phyloP scores from a whole-genome alignment of 129 eudicot species.

The Lactuca saligna region DNA sequence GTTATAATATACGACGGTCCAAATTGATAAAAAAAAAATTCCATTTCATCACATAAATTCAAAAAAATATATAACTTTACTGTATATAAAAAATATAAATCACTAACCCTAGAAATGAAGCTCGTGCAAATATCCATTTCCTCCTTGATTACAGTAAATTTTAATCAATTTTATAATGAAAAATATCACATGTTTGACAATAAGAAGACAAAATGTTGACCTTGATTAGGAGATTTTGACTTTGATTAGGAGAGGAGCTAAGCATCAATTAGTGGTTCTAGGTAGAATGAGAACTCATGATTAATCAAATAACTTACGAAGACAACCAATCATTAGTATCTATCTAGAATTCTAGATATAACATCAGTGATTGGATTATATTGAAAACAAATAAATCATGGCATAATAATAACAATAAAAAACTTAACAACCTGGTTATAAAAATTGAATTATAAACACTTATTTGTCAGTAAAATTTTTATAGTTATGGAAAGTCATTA shows the following conservation, averaged over 20 bases:
- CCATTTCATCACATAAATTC: no score
- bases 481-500: neutral
- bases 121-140: neutral
- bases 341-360: neutral
- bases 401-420: no score
- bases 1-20: no score
- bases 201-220: slow-evolving; percentile 31
- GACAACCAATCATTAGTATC: slow-evolving; percentile 23
- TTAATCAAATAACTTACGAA: slow-evolving; percentile 5
- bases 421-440: neutral
- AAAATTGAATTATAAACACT: neutral
- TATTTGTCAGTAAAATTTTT: neutral
- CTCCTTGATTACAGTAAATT: neutral
- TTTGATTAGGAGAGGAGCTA: slow-evolving; percentile 15
- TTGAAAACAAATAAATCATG: neutral
- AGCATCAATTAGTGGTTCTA: slow-evolving; percentile 22
- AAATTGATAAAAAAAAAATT: no score
- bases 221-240: slow-evolving; percentile 21
- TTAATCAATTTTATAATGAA: neutral
- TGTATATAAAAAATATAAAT: no score
- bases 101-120: no score
- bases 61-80: no score
- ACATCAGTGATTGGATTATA: slow-evolving; percentile 15
- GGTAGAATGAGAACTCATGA: slow-evolving; percentile 10
- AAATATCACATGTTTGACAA: neutral